A percentile compares a stretch with the other conserved stretches of the same genome.
phyloP scores from a whole-genome alignment of 768 basidiomycete species.

The Trametes villosa region DNA sequence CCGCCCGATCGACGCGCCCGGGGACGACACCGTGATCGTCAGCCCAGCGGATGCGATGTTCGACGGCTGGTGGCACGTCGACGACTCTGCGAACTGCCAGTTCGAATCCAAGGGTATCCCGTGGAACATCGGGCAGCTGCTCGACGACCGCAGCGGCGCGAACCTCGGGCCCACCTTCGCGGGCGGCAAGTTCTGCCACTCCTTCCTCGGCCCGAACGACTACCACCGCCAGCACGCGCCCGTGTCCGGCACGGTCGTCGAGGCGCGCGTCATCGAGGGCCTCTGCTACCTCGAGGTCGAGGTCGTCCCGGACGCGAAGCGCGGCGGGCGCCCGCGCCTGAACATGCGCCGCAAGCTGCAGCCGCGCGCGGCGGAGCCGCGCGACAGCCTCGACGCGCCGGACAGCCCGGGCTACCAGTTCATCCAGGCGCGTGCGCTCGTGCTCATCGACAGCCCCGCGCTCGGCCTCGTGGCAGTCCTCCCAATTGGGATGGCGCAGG shows the following conservation, averaged over 20 bases:
- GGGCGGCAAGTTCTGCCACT: constrained; percentile 24
- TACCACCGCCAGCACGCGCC: constrained; percentile 32
- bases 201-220: constrained; percentile 25
- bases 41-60: constrained; percentile 22
- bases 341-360: not conserved
- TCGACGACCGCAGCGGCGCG: constrained; percentile 9
- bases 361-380: not conserved
- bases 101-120: constrained; percentile 24
- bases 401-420: constrained; percentile 29
- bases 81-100: constrained; percentile 11
- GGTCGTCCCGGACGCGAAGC: constrained; percentile 2
- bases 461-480: constrained; percentile 30
- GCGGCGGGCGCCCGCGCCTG: not conserved
- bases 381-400: constrained; percentile 17
- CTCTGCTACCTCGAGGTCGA: constrained; percentile 29
- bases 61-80: constrained; percentile 20
- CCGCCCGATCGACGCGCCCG: constrained; percentile 14
- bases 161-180: constrained; percentile 15
- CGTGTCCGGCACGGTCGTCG: constrained; percentile 22
- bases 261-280: constrained; percentile 25
- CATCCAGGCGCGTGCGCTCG: constrained; percentile 26
- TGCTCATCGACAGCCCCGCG: constrained; percentile 24
- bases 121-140: constrained; percentile 26
- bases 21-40: constrained; percentile 14
- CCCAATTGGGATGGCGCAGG: constrained; percentile 31